Base-by-base conservation (phyloP, 2,329 filamentous ascomycete species). In the Ascochyta rabiei region DNA sequence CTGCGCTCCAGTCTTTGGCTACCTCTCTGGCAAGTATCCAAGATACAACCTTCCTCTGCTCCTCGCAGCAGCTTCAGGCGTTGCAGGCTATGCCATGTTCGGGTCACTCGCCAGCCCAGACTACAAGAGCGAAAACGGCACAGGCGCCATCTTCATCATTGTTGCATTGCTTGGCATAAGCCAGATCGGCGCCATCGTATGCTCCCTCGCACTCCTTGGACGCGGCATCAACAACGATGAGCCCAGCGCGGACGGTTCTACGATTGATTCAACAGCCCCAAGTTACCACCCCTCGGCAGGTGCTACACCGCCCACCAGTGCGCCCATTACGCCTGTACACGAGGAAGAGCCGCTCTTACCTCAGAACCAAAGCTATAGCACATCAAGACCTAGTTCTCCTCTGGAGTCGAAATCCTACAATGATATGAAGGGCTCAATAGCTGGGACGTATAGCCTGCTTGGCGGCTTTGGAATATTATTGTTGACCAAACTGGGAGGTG, bases 161-260 rank as follows among this genome's bases (percentile, higher is more conserved):
- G 91, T 92, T 37, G 85, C 88, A 0, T 77, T 96, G 16, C 86
- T 98, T 34, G 95, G 95, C 13, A 85, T 96, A 69, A 96, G 91
- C 67, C 95, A 99, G 75, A 98, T 99, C 58, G 95, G 93, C 2
- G 89, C 92, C 10, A 98, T 99, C 55, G 95, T 99, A 0, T 97
- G 93, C 77, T 96, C 91, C 61, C 83, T 99, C n/a, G 92, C 90
- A 0, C 86, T 95, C 0, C 82, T 99, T 2, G 91, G 91, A 33
- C 86, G 86, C 15, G 93, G 92, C 4, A 88, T 98, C 19, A 80
- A 96, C 44, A 75, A 75, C 63, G 77, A 77, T 53, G 76, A 77
- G 57, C 48, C 47, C 39, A 59, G 41, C 16, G 58, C 53, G 18
- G 26, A 58, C 13, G 37, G 30, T 21, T 43, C 56, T 13, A 41